Evolutionary conservation across 2,329 filamentous ascomycete genomes (phyloP).

Genomic region (Alternaria ventricosa): DNA sequence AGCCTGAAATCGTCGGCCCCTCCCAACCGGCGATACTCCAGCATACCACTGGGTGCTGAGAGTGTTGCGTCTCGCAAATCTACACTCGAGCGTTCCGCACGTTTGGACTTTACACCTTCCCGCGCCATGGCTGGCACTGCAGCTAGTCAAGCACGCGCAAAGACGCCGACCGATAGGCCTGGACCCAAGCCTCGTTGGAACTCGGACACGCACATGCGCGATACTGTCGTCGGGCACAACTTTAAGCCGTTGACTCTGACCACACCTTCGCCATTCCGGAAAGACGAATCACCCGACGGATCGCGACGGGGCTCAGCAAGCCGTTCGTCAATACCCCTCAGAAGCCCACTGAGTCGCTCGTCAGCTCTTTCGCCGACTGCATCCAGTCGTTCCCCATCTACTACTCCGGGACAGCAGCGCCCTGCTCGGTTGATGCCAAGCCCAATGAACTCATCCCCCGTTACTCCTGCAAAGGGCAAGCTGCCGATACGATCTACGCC

Average conservation of each 20-base stretch:
- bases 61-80: slow-evolving; percentile 32
- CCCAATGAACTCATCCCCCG: slow-evolving; percentile 38
- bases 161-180: slow-evolving; percentile 37
- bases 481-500: slow-evolving; percentile 26
- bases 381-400: slow-evolving; percentile 32
- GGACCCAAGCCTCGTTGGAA: slow-evolving; percentile 49
- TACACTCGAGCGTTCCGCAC: slow-evolving; percentile 8
- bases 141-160: slow-evolving; percentile 29
- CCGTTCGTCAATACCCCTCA: slow-evolving; percentile 45
- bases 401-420: slow-evolving; percentile 38
- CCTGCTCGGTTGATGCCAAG: slow-evolving; percentile 36
- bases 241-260: slow-evolving; percentile 46
- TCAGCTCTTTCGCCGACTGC: slow-evolving; percentile 35
- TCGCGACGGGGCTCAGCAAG: slow-evolving; percentile 33
- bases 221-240: slow-evolving; percentile 48
- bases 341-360: slow-evolving; percentile 41
- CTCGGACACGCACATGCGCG: slow-evolving; percentile 45
- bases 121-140: slow-evolving; percentile 36
- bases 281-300: slow-evolving; percentile 20
- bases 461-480: slow-evolving; percentile 39
- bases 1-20: slow-evolving; percentile 50
- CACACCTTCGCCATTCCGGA: slow-evolving; percentile 44
- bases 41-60: slow-evolving; percentile 48
- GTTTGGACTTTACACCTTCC: slow-evolving; percentile 31
- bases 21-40: slow-evolving; percentile 56